Percentiles rank a stretch among this genome's conserved stretches.
Conservation (phyloP, 352 stramenopile species). For the Aphanomyces cochlioides region DNA sequence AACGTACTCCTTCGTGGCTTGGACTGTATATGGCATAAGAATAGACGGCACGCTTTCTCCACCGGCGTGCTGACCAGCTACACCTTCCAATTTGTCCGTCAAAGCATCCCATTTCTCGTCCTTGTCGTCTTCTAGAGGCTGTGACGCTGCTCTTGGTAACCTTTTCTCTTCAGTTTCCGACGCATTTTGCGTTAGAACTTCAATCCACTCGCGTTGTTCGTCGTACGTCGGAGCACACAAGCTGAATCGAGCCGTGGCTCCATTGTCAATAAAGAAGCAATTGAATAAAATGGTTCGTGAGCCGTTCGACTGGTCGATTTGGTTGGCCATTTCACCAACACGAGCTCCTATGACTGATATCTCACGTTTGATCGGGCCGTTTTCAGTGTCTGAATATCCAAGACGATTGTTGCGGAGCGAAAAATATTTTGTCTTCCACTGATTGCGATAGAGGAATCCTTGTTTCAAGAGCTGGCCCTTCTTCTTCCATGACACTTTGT, state of each 20-base stretch:
- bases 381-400: constrained; percentile 72
- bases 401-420: constrained; percentile 86
- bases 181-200: constrained; percentile 81
- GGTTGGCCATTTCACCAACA: constrained; percentile 79
- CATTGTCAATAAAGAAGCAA: constrained; percentile 81
- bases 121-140: constrained; percentile 50
- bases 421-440: constrained; percentile 85
- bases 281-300: constrained; percentile 81
- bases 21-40: constrained; percentile 72
- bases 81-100: constrained; percentile 66
- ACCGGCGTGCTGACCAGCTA: constrained; percentile 71
- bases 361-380: constrained; percentile 80
- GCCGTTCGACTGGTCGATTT: constrained; percentile 84
- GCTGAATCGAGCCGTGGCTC: constrained; percentile 70
- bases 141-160: constrained; percentile 6
- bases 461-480: constrained; percentile 84
- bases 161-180: constrained; percentile 77
- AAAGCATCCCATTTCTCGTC: constrained; percentile 70
- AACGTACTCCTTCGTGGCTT: constrained; percentile 85
- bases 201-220: constrained; percentile 85
- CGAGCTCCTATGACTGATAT: constrained; percentile 82
- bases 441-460: constrained; percentile 88
- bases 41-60: constrained; percentile 58
- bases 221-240: constrained; percentile 80
- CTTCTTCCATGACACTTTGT: constrained; percentile 85